Evolutionary conservation across 768 basidiomycete species (phyloP).

Genomic region (Ramaria rubella): DNA sequence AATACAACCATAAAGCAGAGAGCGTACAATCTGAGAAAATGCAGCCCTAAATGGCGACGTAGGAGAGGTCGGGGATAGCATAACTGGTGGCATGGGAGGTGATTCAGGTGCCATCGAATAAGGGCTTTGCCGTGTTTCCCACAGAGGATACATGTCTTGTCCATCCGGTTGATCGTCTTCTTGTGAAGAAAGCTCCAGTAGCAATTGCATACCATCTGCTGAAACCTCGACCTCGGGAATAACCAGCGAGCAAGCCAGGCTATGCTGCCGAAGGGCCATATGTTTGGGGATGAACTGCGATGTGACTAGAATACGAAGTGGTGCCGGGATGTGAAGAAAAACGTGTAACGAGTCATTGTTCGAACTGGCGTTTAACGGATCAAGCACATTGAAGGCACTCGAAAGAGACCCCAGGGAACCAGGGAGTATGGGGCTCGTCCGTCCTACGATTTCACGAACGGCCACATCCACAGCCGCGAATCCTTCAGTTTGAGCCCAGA

Average conservation of each 20-base stretch:
- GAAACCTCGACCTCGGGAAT: slow-evolving; percentile 37
- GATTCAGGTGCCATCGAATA: not conserved
- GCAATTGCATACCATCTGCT: not conserved
- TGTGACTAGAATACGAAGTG: slow-evolving; percentile 40
- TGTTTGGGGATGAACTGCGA: slow-evolving; percentile 53
- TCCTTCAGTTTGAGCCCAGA: slow-evolving; percentile 59
- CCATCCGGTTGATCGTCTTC: not conserved
- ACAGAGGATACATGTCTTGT: not conserved
- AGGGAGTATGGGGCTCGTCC: not conserved
- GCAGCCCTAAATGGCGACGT: not conserved
- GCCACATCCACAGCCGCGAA: slow-evolving; percentile 38
- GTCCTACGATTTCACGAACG: not conserved
- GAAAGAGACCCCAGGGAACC: not conserved
- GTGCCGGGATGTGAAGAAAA: slow-evolving; percentile 43
- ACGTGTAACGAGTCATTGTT: not conserved
- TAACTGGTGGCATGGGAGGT: not conserved
- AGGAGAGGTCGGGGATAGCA: not conserved
- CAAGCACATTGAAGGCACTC: not conserved
- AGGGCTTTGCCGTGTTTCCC: too few species aligned
- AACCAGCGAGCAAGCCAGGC: slow-evolving; percentile 39
- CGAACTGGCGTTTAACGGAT: not conserved
- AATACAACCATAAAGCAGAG: not conserved
- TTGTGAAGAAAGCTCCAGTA: not conserved
- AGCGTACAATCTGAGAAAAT: not conserved
- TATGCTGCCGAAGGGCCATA: slow-evolving; percentile 46